A percentile compares a stretch with the other conserved stretches of the same genome.
These are phyloP conservation scores for Gnomoniopsis sp. DNA, from an alignment of 2,329 filamentous ascomycete species.

Conservation along the genomic window DNA sequence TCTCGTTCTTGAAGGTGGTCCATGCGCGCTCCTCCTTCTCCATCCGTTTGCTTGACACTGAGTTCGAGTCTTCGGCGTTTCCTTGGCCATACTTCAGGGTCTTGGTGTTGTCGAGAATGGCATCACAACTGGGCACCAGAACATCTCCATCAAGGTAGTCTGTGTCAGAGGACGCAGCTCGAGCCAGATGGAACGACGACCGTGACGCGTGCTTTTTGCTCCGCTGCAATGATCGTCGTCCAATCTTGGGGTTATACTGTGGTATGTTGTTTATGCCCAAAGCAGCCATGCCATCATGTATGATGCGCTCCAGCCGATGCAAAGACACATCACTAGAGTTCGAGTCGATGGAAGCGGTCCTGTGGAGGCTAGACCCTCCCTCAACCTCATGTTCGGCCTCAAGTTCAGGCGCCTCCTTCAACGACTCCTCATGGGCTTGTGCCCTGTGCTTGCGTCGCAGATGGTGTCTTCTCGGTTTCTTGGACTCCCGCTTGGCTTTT, in stretches of 20 bases:
- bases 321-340: constrained; percentile 71
- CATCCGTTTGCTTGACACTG: constrained; percentile 41
- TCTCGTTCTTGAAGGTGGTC: constrained; percentile 87
- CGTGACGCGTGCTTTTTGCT: constrained; percentile 38
- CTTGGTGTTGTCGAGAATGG: constrained; percentile 82
- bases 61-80: constrained; percentile 37
- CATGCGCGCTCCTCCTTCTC: constrained; percentile 74
- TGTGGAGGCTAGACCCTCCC: constrained; percentile 17
- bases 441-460: constrained; percentile 38
- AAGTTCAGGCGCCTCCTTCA: constrained; percentile 4
- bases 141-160: constrained; percentile 80
- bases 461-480: constrained; percentile 45
- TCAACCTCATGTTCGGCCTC: constrained; percentile 16
- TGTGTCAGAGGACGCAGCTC: constrained; percentile 71
- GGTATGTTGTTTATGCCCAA: constrained; percentile 47
- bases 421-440: constrained; percentile 28
- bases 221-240: constrained; percentile 38
- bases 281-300: constrained; percentile 62
- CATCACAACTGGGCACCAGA: constrained; percentile 82
- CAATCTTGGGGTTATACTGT: constrained; percentile 37
- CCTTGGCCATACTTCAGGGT: constrained; percentile 68
- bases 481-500: constrained; percentile 60
- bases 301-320: constrained; percentile 76
- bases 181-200: constrained; percentile 37
- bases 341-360: constrained; percentile 58